Percentiles rank a stretch among this genome's conserved stretches.
Conservation (phyloP, 306 rosid genomes). For the Pterocarpus macrocarpus region DNA sequence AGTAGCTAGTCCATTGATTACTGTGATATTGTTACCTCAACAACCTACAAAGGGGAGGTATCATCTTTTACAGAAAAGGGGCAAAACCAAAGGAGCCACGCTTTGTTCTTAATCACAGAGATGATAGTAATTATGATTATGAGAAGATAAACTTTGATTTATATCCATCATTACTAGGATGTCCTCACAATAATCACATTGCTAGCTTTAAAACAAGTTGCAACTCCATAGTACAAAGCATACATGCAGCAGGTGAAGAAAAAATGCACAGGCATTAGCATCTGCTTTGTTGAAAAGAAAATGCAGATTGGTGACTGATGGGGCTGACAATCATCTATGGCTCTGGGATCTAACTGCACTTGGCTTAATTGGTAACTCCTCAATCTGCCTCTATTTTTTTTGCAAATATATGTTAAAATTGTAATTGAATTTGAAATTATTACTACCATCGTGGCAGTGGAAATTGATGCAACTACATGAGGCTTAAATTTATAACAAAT, state of each 20-base stretch:
- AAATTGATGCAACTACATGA: too few species aligned
- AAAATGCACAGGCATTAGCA: slow-evolving; percentile 85
- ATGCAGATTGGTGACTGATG: slow-evolving; percentile 86
- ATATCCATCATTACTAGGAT: slow-evolving; percentile 86
- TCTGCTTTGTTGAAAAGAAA: slow-evolving; percentile 79
- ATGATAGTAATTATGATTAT: slow-evolving; percentile 63
- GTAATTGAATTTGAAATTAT: slow-evolving; percentile 3
- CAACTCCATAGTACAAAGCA: slow-evolving; percentile 74
- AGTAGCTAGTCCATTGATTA: slow-evolving; percentile 74
- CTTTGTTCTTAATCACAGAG: slow-evolving; percentile 55
- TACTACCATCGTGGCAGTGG: background rate
- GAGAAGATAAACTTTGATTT: slow-evolving; percentile 85
- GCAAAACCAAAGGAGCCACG: slow-evolving; percentile 68
- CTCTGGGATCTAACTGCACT: slow-evolving; percentile 87
- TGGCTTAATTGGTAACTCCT: slow-evolving; percentile 69
- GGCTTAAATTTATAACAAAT: too few species aligned
- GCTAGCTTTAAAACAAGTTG: slow-evolving; percentile 88
- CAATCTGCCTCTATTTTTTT: slow-evolving; percentile 15
- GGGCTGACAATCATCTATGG: slow-evolving; percentile 88
- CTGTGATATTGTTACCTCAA: slow-evolving; percentile 85
- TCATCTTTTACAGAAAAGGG: slow-evolving; percentile 80
- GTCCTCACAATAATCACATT: slow-evolving; percentile 87
- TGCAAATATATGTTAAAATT: background rate
- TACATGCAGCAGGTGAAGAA: slow-evolving; percentile 85
- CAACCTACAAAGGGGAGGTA: slow-evolving; percentile 96